Base-by-base conservation (phyloP, 2,329 filamentous ascomycete species). In the Cordyceps cicadae region DNA sequence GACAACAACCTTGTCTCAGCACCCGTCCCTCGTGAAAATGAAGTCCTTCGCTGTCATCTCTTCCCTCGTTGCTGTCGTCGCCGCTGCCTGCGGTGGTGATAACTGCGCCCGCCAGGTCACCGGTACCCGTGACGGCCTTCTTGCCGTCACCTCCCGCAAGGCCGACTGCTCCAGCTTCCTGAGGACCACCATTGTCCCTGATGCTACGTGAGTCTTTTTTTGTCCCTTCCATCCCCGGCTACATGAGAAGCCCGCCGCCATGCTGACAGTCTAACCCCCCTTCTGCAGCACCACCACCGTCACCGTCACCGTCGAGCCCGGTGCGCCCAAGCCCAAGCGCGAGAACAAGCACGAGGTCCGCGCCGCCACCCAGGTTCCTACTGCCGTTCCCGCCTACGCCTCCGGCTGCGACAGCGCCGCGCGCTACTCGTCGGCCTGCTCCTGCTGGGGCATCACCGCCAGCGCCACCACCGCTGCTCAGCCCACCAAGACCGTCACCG, bases 71-170 rank as follows among this genome's bases (percentile, higher is more conserved):
- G 71, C 70, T 63, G 72, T 71, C 63, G 66, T 71, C 57, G 74
- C 71, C 65, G 64, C 74, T 54, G 75, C 72, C 61, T 77, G 74
- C 68, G 64, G 69, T 63, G 75, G 72, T 66, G 75, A 79, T 72
- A 79, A 78, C 72, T 79, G 76, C 71, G 76, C 76, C 70, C 75
- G 76, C 54, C 73, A 75, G 62, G 72, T 79, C 63, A 78, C 76
- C 48, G 76, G 76, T 62, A 78, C 75, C 59, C 71, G 74, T 26
- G 66, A 63, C 19, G 74, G 74, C 43, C 71, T 77, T 57, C 62
- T 65, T 26, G 67, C 72, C 61, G 60, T 73, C 41, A 67, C 68
- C 46, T 67, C 67, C 39, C 75, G 76, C 66, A 68, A 72, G 64
- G 69, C 71, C 65, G 72, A 74, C 68, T 78, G 76, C 69, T 68